Conservation (phyloP, 352 stramenopile species). For the Globisporangium camurandrum region DNA sequence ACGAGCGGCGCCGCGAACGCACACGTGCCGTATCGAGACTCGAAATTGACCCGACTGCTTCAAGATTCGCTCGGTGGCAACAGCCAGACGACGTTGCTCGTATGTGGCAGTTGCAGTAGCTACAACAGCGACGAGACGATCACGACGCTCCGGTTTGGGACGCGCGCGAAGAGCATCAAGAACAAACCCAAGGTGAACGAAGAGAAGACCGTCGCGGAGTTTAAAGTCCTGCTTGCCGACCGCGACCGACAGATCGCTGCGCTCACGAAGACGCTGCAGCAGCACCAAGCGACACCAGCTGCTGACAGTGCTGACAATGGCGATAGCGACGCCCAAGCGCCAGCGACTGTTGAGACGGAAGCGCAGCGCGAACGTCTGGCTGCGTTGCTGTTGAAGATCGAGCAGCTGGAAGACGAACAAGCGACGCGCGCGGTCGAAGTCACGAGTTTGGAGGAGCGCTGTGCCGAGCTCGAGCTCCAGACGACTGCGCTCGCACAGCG, state of each 20-base stretch:
- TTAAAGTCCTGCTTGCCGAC: conserved; percentile 49
- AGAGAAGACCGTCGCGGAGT: conserved; percentile 86
- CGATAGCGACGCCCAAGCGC: too few species aligned
- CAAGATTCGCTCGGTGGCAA: conserved; percentile 81
- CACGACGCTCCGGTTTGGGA: conserved; percentile 67
- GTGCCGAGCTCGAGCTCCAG: conserved; percentile 35
- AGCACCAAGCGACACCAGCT: background rate
- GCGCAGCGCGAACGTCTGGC: conserved; percentile 16
- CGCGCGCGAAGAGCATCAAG: conserved; percentile 71
- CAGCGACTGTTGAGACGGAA: background rate
- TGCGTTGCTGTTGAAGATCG: conserved; percentile 36
- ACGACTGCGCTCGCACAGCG: conserved; percentile 31
- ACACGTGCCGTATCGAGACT: conserved; percentile 89
- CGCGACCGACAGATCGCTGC: conserved; percentile 49
- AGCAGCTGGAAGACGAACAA: conserved; percentile 56
- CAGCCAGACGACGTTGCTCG: conserved; percentile 61
- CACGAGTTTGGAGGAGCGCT: conserved; percentile 43
- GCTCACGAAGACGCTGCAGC: conserved; percentile 21
- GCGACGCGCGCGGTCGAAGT: conserved; percentile 44
- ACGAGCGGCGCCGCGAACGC: conserved; percentile 80
- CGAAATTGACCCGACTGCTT: conserved; percentile 82
- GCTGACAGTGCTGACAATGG: background rate
- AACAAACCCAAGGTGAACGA: conserved; percentile 77
- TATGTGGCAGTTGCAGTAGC: conserved; percentile 55
- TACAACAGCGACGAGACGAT: conserved; percentile 72